phyloP scores from a whole-genome alignment of 1,284 basidiomycete genomes.

The Mycena citricolor region DNA sequence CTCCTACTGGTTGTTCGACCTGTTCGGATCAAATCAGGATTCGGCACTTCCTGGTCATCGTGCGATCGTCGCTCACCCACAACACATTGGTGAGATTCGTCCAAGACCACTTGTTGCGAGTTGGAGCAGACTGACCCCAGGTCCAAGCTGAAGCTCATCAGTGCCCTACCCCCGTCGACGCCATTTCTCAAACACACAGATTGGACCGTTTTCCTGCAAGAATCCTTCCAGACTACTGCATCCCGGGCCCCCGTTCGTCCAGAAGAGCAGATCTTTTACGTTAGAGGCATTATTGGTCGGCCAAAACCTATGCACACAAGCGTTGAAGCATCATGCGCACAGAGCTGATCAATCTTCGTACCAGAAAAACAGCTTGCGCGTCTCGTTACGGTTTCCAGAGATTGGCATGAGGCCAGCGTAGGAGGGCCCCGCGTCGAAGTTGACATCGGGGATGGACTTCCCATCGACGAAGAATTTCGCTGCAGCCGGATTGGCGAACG shows the following conservation, averaged over 20 bases:
- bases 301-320: conserved; percentile 31
- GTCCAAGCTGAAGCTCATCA: conserved; percentile 44
- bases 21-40: too few species aligned
- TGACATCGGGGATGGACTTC: conserved; percentile 54
- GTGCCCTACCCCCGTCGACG: conserved; percentile 14
- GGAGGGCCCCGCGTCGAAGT: conserved; percentile 70
- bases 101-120: conserved; percentile 59
- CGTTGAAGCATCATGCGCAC: conserved; percentile 8
- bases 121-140: conserved; percentile 52
- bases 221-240: conserved; percentile 78
- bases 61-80: conserved; percentile 38
- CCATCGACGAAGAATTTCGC: conserved; percentile 66
- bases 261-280: conserved; percentile 52
- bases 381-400: conserved; percentile 54
- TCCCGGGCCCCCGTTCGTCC: conserved; percentile 49
- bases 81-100: conserved; percentile 70
- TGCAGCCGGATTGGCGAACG: conserved; percentile 62
- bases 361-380: conserved; percentile 77
- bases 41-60: too few species aligned
- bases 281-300: conserved; percentile 47
- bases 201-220: conserved; percentile 72
- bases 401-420: conserved; percentile 71
- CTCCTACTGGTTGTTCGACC: conserved; percentile 75
- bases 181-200: conserved; percentile 27
- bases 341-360: conserved; percentile 36